Evolutionary conservation across 2,329 filamentous ascomycete genomes (phyloP), one percentile per base, ranked within the genome.

Genomic region (Trichophyton benhamiae): DNA sequence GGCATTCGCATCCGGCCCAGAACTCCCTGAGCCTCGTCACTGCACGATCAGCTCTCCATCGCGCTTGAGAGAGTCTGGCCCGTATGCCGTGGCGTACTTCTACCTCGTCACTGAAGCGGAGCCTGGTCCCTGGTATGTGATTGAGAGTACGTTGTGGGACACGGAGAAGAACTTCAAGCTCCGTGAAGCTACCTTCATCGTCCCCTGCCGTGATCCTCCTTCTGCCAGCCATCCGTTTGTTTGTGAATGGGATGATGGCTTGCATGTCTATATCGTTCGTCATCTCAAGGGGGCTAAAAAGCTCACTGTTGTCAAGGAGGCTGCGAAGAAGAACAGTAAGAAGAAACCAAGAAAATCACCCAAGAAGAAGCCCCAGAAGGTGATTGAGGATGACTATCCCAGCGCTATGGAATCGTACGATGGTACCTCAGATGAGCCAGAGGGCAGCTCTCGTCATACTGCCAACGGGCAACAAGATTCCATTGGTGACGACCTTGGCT

Each of bases 41-140:
- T 64, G 63, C 60, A 57, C 52, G 2, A 41, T 64, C 17, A 41
- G 44, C 6, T 59, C 64, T 55, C 63, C 63, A 5, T 48, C 33
- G 15, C 62, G 58, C 25, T 22, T 65, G 17, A 62, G 57, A 20
- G 52, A 58, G 27, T 42, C 52, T 48, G 62, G 60, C 1, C 42
- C 17, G 3, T 42, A 49, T 38, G 57, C 42, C 20, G 44, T 30
- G n/a, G 20, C 63, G 7, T 64, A 63, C 38, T 61, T 53, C n/a
- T 22, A 27, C 17, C 38, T 59, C 30, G 46, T 42, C 36, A 59
- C 48, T 1, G 6, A 58, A 25, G 22, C 60, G 4, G 46, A 62
- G 11, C 46, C 57, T 3, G 60, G 61, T 17, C 61, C 61, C 8
- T 59, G 61, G 25, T 64, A 59, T 58, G 36, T 58, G 4, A 41